phyloP scores from a whole-genome alignment of 2,329 filamentous ascomycete genomes.

The Pyrenochaeta sp. region DNA sequence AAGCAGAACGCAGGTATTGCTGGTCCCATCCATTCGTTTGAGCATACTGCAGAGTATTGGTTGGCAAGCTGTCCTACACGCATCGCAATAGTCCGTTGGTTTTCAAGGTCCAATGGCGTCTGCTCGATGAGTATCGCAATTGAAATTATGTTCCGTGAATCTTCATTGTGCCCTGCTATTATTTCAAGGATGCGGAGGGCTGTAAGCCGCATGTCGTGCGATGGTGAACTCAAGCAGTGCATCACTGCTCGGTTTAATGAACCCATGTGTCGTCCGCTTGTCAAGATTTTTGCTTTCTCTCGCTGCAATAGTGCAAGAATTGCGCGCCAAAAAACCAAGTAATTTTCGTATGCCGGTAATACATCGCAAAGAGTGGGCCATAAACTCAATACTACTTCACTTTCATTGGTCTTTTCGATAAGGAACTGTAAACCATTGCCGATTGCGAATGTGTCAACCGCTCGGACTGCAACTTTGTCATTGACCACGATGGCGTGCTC shows the following conservation, averaged over 20 bases:
- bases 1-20: conserved; percentile 86
- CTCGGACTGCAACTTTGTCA: conserved; percentile 1
- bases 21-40: conserved; percentile 71
- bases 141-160: conserved; percentile 62
- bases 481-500: conserved; percentile 19
- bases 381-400: conserved; percentile 64
- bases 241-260: conserved; percentile 71
- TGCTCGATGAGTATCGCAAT: conserved; percentile 83
- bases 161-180: conserved; percentile 60
- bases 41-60: conserved; percentile 67
- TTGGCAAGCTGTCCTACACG: conserved; percentile 80
- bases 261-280: conserved; percentile 66
- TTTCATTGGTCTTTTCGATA: conserved; percentile 62
- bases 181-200: conserved; percentile 76
- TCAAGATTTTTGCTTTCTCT: conserved; percentile 62
- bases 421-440: conserved; percentile 80
- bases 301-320: conserved; percentile 68
- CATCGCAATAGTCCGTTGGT: conserved; percentile 80
- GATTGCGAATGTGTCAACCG: conserved; percentile 67
- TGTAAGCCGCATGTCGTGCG: conserved; percentile 75
- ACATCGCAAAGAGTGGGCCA: conserved; percentile 72
- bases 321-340: conserved; percentile 42
- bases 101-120: conserved; percentile 78
- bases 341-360: conserved; percentile 71
- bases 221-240: conserved; percentile 77